phyloP scores from a whole-genome alignment of 345 rosid genomes.

The Linum trigynum region DNA sequence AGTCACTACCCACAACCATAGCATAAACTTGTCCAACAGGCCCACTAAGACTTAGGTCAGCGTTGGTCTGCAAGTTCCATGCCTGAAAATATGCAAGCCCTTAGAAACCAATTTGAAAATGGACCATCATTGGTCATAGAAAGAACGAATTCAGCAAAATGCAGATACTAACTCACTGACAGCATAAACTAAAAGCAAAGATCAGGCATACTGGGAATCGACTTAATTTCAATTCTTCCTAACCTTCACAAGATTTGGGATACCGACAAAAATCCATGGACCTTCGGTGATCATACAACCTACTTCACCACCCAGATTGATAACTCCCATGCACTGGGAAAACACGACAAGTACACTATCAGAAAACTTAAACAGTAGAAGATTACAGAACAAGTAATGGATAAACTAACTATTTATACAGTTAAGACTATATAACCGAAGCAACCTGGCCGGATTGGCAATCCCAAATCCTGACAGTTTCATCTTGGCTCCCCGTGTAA shows the following conservation, averaged over 20 bases:
- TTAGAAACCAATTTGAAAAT: neutral
- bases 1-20: conserved; percentile 68
- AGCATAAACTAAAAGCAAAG: neutral
- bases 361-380: neutral
- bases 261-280: conserved; percentile 89
- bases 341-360: neutral
- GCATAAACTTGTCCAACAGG: conserved; percentile 94
- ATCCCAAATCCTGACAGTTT: conserved; percentile 83
- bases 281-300: conserved; percentile 94
- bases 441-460: conserved; percentile 89
- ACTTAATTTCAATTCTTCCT: conserved; percentile 6
- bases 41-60: conserved; percentile 71
- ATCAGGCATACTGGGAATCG: neutral
- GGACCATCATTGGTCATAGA: neutral
- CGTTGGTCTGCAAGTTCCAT: conserved; percentile 69
- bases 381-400: no score
- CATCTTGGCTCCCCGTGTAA: conserved; percentile 83
- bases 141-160: no score
- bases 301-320: conserved; percentile 73
- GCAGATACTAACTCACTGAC: neutral
- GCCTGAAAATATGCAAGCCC: conserved; percentile 41
- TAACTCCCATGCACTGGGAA: conserved; percentile 53
- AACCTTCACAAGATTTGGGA: conserved; percentile 84
- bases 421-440: neutral
- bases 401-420: neutral